Percentiles rank a stretch among this genome's conserved stretches.
phyloP scores from a whole-genome alignment of 805 yeast species.

The Cyberlindnera mrakii region DNA sequence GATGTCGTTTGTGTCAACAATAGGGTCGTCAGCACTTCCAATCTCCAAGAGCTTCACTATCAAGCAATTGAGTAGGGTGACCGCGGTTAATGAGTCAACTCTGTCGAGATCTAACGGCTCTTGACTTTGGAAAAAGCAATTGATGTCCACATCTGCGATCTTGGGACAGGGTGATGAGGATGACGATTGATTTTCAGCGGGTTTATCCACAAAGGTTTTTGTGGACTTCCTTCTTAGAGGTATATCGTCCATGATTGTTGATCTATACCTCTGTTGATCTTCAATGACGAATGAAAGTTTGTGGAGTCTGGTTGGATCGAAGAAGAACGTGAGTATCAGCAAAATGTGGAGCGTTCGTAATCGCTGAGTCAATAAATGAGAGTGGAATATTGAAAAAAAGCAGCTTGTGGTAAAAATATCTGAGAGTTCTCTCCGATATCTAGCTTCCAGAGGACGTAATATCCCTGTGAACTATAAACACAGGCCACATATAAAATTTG shows the following conservation, averaged over 20 bases:
- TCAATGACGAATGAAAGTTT: too few species aligned
- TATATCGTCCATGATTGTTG: constrained; percentile 6
- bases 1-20: background rate
- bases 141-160: constrained; percentile 11
- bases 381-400: too few species aligned
- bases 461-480: too few species aligned
- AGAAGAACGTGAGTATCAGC: too few species aligned
- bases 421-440: too few species aligned
- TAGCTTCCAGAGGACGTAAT: too few species aligned
- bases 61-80: constrained; percentile 5
- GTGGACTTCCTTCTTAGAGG: constrained; percentile 5
- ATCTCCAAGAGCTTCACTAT: constrained; percentile 1
- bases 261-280: background rate
- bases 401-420: too few species aligned
- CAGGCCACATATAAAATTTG: too few species aligned
- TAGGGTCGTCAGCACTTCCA: background rate
- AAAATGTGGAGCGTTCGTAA: too few species aligned
- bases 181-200: background rate
- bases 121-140: background rate
- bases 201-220: constrained; percentile 9
- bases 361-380: too few species aligned
- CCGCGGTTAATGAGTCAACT: constrained; percentile 7
- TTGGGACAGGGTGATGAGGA: constrained; percentile 8
- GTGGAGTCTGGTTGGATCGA: too few species aligned
- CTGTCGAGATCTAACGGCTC: background rate